A percentile compares a stretch with the other conserved stretches of the same genome.
phyloP scores from a whole-genome alignment of 2,329 filamentous ascomycete species.

The Domatiomyces catenatus region DNA sequence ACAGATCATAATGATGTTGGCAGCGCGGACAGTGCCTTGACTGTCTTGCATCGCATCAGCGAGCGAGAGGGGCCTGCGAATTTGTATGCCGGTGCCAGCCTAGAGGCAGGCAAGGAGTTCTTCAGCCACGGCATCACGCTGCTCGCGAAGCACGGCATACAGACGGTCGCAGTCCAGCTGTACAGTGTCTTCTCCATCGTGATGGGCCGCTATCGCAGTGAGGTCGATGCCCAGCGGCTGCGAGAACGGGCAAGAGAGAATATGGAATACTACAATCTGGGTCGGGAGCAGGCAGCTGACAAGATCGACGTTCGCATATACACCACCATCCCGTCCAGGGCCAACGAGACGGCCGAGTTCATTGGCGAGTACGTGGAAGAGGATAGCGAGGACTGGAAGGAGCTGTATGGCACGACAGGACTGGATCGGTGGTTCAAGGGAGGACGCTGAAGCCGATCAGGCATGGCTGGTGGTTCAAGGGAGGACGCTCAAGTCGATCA shows the following conservation, averaged over 20 bases:
- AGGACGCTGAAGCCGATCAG: conserved; percentile 1
- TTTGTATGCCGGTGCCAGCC: conserved; percentile 60
- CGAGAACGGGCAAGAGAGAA: conserved; percentile 23
- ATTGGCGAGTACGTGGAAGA: conserved; percentile 32
- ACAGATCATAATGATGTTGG: conserved; percentile 26
- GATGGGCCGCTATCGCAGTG: conserved; percentile 22
- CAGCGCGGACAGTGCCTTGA: conserved; percentile 29
- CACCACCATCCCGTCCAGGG: conserved; percentile 10
- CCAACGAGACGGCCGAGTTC: conserved; percentile 31
- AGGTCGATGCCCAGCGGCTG: conserved; percentile 27
- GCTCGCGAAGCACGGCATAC: conserved; percentile 66
- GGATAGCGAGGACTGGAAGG: conserved; percentile 26
- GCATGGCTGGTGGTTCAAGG: background rate
- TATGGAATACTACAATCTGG: conserved; percentile 28
- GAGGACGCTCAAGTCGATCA: conserved; percentile 2
- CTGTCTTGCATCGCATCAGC: conserved; percentile 42
- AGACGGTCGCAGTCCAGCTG: conserved; percentile 53
- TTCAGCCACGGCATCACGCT: conserved; percentile 77
- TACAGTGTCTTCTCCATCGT: conserved; percentile 51
- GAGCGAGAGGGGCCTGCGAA: conserved; percentile 50
- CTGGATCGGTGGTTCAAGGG: conserved; percentile 14
- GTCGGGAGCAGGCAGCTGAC: conserved; percentile 25
- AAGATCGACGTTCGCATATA: conserved; percentile 18
- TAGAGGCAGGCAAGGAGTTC: conserved; percentile 68
- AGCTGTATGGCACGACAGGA: conserved; percentile 21